Evolutionary conservation across 192 early-diverging fungal genomes (phyloP).

Genomic region (Entomortierella parvispora): DNA sequence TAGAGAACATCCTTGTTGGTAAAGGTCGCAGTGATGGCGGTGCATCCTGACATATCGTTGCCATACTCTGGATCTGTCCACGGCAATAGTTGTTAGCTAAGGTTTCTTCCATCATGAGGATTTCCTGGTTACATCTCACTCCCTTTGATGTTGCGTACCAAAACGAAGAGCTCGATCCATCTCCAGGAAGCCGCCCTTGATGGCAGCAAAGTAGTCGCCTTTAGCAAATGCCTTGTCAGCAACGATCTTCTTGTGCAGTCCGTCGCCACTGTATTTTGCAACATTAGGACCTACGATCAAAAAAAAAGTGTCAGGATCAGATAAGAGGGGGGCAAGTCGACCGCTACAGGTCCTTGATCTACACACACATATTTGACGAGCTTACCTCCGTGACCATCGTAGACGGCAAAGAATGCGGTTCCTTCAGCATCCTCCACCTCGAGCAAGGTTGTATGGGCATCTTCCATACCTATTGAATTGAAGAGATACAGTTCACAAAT

Average conservation of each 20-base stretch:
- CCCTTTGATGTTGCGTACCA: conserved; percentile 56
- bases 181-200: conserved; percentile 85
- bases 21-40: conserved; percentile 87
- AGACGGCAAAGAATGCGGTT: conserved; percentile 94
- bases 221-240: conserved; percentile 69
- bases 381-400: conserved; percentile 93
- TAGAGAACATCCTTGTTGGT: conserved; percentile 83
- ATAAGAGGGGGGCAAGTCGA: too few species aligned
- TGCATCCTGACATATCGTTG: conserved; percentile 95
- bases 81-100: neutral
- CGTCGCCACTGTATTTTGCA: conserved; percentile 84
- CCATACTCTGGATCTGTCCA: conserved; percentile 74
- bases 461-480: conserved; percentile 81
- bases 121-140: too few species aligned
- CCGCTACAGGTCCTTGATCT: too few species aligned
- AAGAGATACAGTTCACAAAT: neutral
- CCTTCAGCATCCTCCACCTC: conserved; percentile 70
- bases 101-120: too few species aligned
- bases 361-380: too few species aligned
- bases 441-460: conserved; percentile 92
- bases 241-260: conserved; percentile 80
- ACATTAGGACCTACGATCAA: conserved; percentile 67
- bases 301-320: neutral
- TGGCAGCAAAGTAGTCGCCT: conserved; percentile 76
- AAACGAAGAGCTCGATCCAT: conserved; percentile 82